Evolutionary conservation across 768 basidiomycete species (phyloP).

Genomic region (Collybia nuda): DNA sequence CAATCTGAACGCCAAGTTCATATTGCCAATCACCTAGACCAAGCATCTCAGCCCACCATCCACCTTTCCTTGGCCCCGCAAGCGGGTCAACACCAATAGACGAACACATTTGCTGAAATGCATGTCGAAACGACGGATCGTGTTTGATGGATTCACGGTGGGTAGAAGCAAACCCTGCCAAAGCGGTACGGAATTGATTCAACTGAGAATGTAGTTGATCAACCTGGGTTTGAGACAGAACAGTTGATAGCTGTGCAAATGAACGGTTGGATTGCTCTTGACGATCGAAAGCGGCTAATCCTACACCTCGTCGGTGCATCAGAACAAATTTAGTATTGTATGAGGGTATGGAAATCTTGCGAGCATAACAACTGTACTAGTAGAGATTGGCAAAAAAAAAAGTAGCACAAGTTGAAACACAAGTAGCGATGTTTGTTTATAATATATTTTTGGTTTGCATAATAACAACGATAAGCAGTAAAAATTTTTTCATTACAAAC

Average conservation of each 20-base stretch:
- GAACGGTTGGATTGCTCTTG: slow-evolving; percentile 80
- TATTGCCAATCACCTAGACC: slow-evolving; percentile 94
- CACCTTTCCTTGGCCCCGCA: slow-evolving; percentile 79
- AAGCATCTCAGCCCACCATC: slow-evolving; percentile 90
- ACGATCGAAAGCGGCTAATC: slow-evolving; percentile 87
- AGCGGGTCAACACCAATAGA: slow-evolving; percentile 95
- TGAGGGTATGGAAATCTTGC: too few species aligned
- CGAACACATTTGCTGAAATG: slow-evolving; percentile 95
- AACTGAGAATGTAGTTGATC: slow-evolving; percentile 80
- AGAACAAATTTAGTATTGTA: neutral
- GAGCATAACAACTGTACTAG: too few species aligned
- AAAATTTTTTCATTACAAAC: too few species aligned
- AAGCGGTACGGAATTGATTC: slow-evolving; percentile 77
- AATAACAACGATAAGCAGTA: too few species aligned
- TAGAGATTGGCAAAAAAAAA: too few species aligned
- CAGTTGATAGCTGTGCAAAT: slow-evolving; percentile 78
- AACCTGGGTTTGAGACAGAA: slow-evolving; percentile 76
- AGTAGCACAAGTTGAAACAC: too few species aligned
- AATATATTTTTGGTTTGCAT: too few species aligned
- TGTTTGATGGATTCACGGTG: slow-evolving; percentile 83
- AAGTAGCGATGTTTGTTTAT: too few species aligned
- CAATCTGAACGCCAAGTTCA: slow-evolving; percentile 93
- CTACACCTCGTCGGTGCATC: slow-evolving; percentile 80
- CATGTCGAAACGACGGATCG: slow-evolving; percentile 86
- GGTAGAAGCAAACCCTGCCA: slow-evolving; percentile 75